These are phyloP conservation scores for Clarireedia paspali DNA, from an alignment of 2,329 filamentous ascomycete genomes.

Conservation along the genomic window DNA sequence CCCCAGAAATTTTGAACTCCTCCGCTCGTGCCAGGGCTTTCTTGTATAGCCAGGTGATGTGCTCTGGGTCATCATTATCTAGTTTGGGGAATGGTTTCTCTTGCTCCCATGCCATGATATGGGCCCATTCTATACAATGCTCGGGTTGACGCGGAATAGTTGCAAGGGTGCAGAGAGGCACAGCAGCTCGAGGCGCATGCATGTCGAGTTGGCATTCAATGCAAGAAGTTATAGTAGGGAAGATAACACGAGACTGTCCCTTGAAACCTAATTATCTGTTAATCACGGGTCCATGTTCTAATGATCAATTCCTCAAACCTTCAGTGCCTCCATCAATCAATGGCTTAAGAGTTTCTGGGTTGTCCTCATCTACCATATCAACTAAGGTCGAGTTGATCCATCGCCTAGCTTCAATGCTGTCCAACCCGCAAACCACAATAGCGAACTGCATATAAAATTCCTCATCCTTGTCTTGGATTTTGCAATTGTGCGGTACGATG, in stretches of 20 bases:
- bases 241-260: constrained; percentile 85
- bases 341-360: constrained; percentile 82
- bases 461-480: constrained; percentile 95
- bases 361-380: constrained; percentile 76
- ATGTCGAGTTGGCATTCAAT: constrained; percentile 98
- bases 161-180: constrained; percentile 91
- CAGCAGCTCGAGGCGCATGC: constrained; percentile 94
- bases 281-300: not conserved
- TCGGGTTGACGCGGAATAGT: constrained; percentile 95
- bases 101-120: constrained; percentile 94
- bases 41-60: constrained; percentile 93
- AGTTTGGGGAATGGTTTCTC: constrained; percentile 75
- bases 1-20: constrained; percentile 84
- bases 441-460: constrained; percentile 97
- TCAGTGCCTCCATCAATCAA: constrained; percentile 96
- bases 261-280: constrained; percentile 61
- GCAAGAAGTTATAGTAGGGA: constrained; percentile 88
- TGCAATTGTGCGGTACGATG: constrained; percentile 89
- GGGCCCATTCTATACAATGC: constrained; percentile 98
- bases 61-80: constrained; percentile 92
- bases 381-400: constrained; percentile 98
- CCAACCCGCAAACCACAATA: constrained; percentile 85
- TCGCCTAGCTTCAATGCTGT: constrained; percentile 93
- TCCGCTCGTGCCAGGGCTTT: constrained; percentile 73
- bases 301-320: constrained; percentile 37